Base-by-base conservation (phyloP, 306 rosid species). In the Sicyos edulis region DNA sequence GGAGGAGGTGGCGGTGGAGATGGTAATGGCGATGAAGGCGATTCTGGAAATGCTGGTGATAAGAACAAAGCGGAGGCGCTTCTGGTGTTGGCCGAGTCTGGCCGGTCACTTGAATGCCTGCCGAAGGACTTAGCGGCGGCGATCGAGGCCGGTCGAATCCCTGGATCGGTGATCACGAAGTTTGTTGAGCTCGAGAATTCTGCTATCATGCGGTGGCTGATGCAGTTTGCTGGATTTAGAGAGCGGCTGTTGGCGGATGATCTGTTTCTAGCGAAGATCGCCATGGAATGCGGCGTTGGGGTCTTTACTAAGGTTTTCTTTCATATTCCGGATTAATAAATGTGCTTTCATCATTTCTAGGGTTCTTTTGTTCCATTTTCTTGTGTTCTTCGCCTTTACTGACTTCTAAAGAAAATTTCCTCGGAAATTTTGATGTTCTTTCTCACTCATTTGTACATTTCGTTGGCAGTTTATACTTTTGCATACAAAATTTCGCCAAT, bases 211-310 rank as follows among this genome's bases (percentile, higher is more conserved):
- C 64, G 89, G 20, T 91, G 99, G 99, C 51, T 93, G 81, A 80
- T 93, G 78, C 91, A 88, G 87, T 91, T 88, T 21, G 80, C 85
- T 5, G 97, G 91, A 0, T 93, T 93, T 70, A 88, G 76, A 75
- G 99, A 93, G 85, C 85, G 99, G 5, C 85, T 93, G 42, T 78
- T 93, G 68, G 99, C 99, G 0, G 99, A 93, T 74, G 99, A 93
- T 82, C 86, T 93, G 50, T 93, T 93, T 79, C 82, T 93, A 21
- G 92, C 91, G 2, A 93, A 93, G 79, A 75, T 93, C 13, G 83
- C 3, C n/a, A 82, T 93, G 79, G 98, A 93, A 66, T 93, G 98
- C 64, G 97, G 98, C 45, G 98, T 93, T 74, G 98, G 98, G 45
- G 65, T 93, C 78, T 90, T 90, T 78, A 89, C 98, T 21, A 93